phyloP scores from a whole-genome alignment of 2,329 filamentous ascomycete species.

The Diplocarpon mali region DNA sequence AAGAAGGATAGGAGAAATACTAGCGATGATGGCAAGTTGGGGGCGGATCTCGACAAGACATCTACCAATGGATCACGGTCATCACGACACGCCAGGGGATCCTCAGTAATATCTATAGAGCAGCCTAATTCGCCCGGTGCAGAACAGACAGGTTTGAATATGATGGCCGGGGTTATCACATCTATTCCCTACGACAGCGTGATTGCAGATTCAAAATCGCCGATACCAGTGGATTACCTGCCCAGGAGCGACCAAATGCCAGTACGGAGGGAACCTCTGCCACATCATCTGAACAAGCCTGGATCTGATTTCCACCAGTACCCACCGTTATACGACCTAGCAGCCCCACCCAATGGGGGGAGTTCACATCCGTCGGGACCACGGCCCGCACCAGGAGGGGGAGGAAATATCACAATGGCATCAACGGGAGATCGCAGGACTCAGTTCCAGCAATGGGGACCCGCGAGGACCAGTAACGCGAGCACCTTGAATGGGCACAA shows the following conservation, averaged over 20 bases:
- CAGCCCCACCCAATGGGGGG: slow-evolving; percentile 35
- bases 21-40: slow-evolving; percentile 45
- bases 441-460: slow-evolving; percentile 66
- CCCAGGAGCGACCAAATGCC: slow-evolving; percentile 54
- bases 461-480: slow-evolving; percentile 41
- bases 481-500: slow-evolving; percentile 40
- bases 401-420: slow-evolving; percentile 58
- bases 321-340: slow-evolving; percentile 52
- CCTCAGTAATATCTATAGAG: slow-evolving; percentile 63
- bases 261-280: slow-evolving; percentile 59
- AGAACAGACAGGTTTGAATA: slow-evolving; percentile 52
- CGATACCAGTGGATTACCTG: slow-evolving; percentile 62
- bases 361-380: slow-evolving; percentile 49
- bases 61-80: slow-evolving; percentile 55
- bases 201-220: slow-evolving; percentile 52
- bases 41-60: slow-evolving; percentile 46
- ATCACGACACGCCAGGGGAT: slow-evolving; percentile 65
- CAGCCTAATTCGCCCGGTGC: slow-evolving; percentile 50
- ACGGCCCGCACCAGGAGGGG: slow-evolving; percentile 44
- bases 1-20: slow-evolving; percentile 61
- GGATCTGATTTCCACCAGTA: slow-evolving; percentile 82
- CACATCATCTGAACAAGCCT: slow-evolving; percentile 73
- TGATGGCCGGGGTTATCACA: slow-evolving; percentile 72
- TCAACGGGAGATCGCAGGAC: slow-evolving; percentile 56
- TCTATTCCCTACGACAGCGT: slow-evolving; percentile 77